Evolutionary conservation across 2,329 filamentous ascomycete genomes (phyloP).

Genomic region (Colletotrichum cuscutae): DNA sequence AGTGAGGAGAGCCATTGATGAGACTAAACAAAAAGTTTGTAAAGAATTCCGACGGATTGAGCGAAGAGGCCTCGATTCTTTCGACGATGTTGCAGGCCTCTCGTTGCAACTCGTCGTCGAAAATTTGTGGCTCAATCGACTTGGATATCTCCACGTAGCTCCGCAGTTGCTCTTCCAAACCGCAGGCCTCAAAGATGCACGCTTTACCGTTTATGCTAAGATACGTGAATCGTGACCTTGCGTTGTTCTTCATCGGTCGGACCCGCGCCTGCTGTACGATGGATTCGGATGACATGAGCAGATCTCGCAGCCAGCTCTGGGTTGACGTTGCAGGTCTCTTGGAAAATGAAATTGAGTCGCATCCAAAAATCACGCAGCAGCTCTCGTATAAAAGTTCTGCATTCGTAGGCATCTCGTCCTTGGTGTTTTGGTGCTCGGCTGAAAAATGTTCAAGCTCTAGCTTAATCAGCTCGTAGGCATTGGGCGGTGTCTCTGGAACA

Average conservation of each 20-base stretch:
- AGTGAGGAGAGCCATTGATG: constrained; percentile 19
- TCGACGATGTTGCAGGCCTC: constrained; percentile 26
- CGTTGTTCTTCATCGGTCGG: constrained; percentile 14
- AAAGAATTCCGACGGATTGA: constrained; percentile 5
- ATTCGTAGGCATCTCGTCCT: not conserved
- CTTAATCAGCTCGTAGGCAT: constrained; percentile 30
- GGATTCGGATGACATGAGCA: constrained; percentile 32
- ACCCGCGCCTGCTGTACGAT: constrained; percentile 36
- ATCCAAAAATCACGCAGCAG: constrained; percentile 38
- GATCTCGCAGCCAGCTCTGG: constrained; percentile 41
- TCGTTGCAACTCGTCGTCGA: constrained; percentile 12
- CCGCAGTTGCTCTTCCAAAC: constrained; percentile 24
- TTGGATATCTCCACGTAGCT: constrained; percentile 20
- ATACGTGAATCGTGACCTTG: constrained; percentile 22
- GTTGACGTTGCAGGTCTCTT: constrained; percentile 33
- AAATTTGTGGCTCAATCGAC: not conserved
- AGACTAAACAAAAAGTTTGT: constrained; percentile 10
- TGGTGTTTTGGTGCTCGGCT: constrained; percentile 4
- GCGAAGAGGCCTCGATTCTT: not conserved
- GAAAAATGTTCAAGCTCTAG: constrained; percentile 26
- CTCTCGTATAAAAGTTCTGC: constrained; percentile 29
- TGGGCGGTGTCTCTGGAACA: constrained; percentile 32
- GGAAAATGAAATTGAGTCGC: constrained; percentile 4
- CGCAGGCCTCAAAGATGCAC: constrained; percentile 26
- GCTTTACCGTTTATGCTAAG: constrained; percentile 32